These are phyloP conservation scores for Hyphodiscus sp. DNA, from an alignment of 2,329 filamentous ascomycete genomes.

Conservation along the genomic window DNA sequence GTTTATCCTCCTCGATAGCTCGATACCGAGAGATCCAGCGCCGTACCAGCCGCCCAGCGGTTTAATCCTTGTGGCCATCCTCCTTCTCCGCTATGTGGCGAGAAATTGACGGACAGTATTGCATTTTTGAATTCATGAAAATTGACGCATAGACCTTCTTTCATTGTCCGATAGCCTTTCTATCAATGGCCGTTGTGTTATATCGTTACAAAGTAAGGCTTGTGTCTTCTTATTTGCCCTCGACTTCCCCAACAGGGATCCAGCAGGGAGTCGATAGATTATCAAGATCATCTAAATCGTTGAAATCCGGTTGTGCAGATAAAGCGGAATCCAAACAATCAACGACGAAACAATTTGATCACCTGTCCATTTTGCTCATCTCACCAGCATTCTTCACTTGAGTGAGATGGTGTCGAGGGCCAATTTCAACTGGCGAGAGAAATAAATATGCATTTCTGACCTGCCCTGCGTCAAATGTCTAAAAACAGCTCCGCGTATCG, in stretches of 20 bases:
- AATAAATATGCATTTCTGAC: conserved; percentile 20
- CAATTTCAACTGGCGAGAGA: conserved; percentile 18
- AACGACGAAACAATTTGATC: background rate
- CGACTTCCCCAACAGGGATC: background rate
- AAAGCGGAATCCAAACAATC: background rate
- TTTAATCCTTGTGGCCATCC: background rate
- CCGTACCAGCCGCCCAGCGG: too few relatives aligned
- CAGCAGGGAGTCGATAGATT: too few relatives aligned
- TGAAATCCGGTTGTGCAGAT: background rate
- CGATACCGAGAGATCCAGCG: background rate
- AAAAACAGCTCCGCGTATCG: conserved; percentile 23
- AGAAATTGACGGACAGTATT: background rate
- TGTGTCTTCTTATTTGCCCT: background rate
- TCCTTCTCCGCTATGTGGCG: background rate
- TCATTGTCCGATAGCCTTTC: too few relatives aligned
- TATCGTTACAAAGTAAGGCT: background rate
- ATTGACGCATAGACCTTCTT: background rate
- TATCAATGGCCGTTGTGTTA: background rate
- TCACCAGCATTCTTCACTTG: conserved; percentile 22
- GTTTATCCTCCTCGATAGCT: background rate
- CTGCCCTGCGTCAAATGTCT: conserved; percentile 18
- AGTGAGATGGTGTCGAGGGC: background rate
- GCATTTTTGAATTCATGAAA: background rate
- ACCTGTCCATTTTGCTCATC: background rate
- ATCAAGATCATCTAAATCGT: background rate